A percentile compares a stretch with the other conserved stretches of the same genome.
These are phyloP conservation scores for Exophiala sideris DNA, from an alignment of 2,329 filamentous ascomycete genomes.

Conservation along the genomic window DNA sequence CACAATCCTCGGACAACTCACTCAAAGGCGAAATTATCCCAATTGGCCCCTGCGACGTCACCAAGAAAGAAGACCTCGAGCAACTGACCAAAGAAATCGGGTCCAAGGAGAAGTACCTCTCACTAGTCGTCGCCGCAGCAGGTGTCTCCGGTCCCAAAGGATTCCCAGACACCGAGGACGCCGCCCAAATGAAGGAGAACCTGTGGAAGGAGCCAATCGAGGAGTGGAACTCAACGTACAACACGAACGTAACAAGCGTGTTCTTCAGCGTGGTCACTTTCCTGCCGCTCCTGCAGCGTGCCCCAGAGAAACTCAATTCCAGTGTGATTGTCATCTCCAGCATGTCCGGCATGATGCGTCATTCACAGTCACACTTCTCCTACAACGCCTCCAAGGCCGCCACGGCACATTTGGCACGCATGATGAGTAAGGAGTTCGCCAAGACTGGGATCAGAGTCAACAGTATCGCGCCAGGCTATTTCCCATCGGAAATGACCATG, in stretches of 20 bases:
- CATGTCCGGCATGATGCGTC: constrained; percentile 67
- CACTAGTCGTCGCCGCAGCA: constrained; percentile 63
- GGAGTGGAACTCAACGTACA: constrained; percentile 65
- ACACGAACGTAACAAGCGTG: constrained; percentile 67
- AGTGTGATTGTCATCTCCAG: constrained; percentile 62
- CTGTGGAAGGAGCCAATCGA: constrained; percentile 64
- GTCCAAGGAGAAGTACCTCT: constrained; percentile 60
- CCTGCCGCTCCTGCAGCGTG: constrained; percentile 62
- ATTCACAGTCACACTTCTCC: constrained; percentile 66
- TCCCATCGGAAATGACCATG: constrained; percentile 62
- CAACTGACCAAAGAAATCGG: constrained; percentile 54
- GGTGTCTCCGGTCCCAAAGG: constrained; percentile 65
- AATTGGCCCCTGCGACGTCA: constrained; percentile 58
- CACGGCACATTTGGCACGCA: constrained; percentile 60
- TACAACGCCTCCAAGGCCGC: constrained; percentile 73
- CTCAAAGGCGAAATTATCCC: constrained; percentile 53
- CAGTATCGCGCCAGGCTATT: constrained; percentile 67
- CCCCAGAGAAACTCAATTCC: constrained; percentile 42
- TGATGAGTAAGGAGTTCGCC: constrained; percentile 67
- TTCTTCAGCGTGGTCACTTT: constrained; percentile 71
- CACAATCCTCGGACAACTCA: constrained; percentile 23
- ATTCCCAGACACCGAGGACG: constrained; percentile 51
- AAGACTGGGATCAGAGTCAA: constrained; percentile 68
- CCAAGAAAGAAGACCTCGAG: constrained; percentile 57
- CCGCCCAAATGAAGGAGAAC: constrained; percentile 52